Evolutionary conservation across 192 early-diverging fungal genomes (phyloP), one percentile per base, ranked within the genome.

Genomic region (Coemansia sp.): DNA sequence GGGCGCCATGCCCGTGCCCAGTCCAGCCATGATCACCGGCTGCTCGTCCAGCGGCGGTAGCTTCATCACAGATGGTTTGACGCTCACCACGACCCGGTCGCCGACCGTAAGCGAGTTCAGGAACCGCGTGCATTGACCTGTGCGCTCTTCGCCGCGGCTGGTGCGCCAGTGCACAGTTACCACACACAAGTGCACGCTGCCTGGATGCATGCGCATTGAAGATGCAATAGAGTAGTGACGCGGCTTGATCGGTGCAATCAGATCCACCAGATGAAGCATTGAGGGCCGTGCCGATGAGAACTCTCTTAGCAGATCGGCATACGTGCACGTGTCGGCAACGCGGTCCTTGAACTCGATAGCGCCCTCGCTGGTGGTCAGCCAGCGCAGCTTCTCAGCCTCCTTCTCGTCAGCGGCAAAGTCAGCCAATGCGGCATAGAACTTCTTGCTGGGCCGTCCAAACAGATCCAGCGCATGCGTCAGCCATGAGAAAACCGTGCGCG

Each of bases 211-310:
- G 66, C 81, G 87, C 65, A 86, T 84, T 6, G 90, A 88, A 10
- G 93, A 96, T 9, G 95, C 89, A 60, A 98, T 98, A n/a, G 95
- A 98, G 83, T 98, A 98, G 64, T 94, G 93, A 58, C 95, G 87
- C 40, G 95, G 93, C 72, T 96, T 98, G 82, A 96, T 93, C 26
- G 84, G 78, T 8, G 93, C 81, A 51, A 98, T 83, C 54, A 90
- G 65, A 38, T 69, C 72, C 3, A 92, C 77, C 28, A 98, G 78
- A 42, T 87, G 83, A 42, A 84, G 78, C 41, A 92, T 64, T 26
- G 84, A 62, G 21, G 90, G 90, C 37, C 84, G 83, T 14, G 88
- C 91, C 15, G 91, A 90, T 11, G 86, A 75, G 74, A 94, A 96
- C 75, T 90, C 89, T 23, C 82, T 80, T 46, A 98, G 80, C 12